Percentiles rank a stretch among this genome's conserved stretches.
These are phyloP conservation scores for Aureobasidium sp. DNA, from an alignment of 2,329 filamentous ascomycete species.

Conservation along the genomic window DNA sequence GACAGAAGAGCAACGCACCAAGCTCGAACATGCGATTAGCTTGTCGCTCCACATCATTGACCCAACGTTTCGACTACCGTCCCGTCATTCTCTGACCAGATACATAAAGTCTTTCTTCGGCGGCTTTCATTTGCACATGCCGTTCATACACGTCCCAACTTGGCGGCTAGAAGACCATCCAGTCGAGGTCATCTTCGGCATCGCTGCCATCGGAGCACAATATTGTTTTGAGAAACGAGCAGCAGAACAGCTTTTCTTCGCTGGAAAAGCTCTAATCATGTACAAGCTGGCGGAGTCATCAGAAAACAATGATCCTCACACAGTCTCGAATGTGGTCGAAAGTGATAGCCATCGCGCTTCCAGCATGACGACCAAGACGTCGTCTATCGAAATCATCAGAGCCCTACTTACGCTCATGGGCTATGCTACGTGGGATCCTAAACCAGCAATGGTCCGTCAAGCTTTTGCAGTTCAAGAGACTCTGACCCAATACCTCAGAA, in stretches of 20 bases:
- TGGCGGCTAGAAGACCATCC: conserved; percentile 57
- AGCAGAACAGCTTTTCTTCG: conserved; percentile 51
- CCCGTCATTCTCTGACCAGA: conserved; percentile 59
- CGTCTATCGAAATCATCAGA: conserved; percentile 57
- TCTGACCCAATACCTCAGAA: conserved; percentile 48
- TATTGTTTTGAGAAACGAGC: conserved; percentile 49
- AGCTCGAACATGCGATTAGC: background rate
- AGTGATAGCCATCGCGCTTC: background rate
- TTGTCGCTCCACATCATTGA: conserved; percentile 23
- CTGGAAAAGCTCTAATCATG: conserved; percentile 38
- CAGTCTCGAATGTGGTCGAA: background rate
- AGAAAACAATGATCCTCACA: background rate
- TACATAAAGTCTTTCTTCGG: conserved; percentile 65
- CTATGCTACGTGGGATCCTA: conserved; percentile 53
- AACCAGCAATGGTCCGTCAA: conserved; percentile 50
- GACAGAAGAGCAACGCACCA: background rate
- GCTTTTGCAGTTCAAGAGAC: conserved; percentile 52
- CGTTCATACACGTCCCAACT: conserved; percentile 62
- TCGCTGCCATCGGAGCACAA: conserved; percentile 60
- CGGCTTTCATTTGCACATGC: conserved; percentile 56
- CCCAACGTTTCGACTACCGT: conserved; percentile 55
- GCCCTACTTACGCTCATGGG: conserved; percentile 55
- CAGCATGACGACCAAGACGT: background rate
- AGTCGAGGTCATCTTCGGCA: conserved; percentile 59
- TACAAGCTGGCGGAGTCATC: background rate